phyloP scores from a whole-genome alignment of 345 rosid species.

The Lenwebbia sp. region DNA sequence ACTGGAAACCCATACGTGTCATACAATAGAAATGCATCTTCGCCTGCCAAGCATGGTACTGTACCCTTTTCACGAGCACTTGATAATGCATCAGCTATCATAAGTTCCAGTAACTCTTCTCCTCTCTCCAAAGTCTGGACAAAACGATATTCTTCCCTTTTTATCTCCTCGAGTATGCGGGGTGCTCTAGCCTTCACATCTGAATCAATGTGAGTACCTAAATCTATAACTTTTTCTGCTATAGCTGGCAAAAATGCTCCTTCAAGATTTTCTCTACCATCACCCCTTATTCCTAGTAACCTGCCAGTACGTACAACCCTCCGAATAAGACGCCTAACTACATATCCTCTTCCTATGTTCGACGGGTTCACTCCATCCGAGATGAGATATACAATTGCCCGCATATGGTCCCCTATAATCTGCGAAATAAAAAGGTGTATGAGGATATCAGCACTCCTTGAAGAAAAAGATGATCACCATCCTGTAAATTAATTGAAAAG shows the following conservation, averaged over 20 bases:
- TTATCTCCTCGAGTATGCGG: slow-evolving; percentile 66
- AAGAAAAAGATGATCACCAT: neutral
- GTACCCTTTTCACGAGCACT: slow-evolving; percentile 23
- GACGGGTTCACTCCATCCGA: slow-evolving; percentile 93
- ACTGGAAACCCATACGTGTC: slow-evolving; percentile 92
- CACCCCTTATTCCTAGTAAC: slow-evolving; percentile 69
- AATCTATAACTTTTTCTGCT: slow-evolving; percentile 72
- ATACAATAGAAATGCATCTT: slow-evolving; percentile 78
- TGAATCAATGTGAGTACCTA: slow-evolving; percentile 62
- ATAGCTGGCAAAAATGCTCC: slow-evolving; percentile 64
- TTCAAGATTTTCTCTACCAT: slow-evolving; percentile 37
- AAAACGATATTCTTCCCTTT: slow-evolving; percentile 79
- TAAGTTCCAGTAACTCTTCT: slow-evolving; percentile 71
- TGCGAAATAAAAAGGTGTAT: slow-evolving; percentile 8
- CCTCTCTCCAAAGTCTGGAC: slow-evolving; percentile 91
- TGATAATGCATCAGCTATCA: slow-evolving; percentile 50
- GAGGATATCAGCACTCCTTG: neutral
- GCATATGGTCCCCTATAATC: slow-evolving; percentile 88
- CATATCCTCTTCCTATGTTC: slow-evolving; percentile 91
- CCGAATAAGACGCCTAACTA: slow-evolving; percentile 85
- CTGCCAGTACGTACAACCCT: slow-evolving; percentile 85
- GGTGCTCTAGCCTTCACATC: slow-evolving; percentile 49
- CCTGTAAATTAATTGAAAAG: neutral
- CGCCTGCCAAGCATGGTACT: slow-evolving; percentile 51
- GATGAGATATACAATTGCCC: slow-evolving; percentile 81